A percentile compares a stretch with the other conserved stretches of the same genome.
Conservation (phyloP, 306 rosid species). For the Betula pendula region DNA sequence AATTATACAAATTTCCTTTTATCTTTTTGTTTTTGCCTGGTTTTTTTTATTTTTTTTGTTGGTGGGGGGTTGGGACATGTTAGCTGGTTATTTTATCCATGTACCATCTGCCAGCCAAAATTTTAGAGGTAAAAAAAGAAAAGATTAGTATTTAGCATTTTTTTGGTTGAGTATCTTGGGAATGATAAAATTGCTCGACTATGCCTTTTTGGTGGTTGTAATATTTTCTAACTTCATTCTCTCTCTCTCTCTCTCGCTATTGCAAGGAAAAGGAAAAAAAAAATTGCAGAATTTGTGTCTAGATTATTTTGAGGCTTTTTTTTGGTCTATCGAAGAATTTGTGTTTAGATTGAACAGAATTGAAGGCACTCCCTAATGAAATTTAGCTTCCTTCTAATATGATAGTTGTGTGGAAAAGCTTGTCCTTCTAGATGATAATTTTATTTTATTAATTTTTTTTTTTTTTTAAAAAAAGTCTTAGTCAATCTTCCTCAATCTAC, state of each 20-base stretch:
- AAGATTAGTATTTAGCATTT: background rate
- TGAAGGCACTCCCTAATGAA: background rate
- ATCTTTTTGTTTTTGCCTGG: background rate
- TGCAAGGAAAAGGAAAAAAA: no score
- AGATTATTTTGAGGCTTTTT: background rate
- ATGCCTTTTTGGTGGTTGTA: no score
- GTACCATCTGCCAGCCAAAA: background rate
- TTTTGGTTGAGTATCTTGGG: background rate
- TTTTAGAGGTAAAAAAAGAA: background rate
- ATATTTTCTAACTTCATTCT: no score
- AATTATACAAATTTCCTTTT: background rate
- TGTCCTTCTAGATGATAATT: background rate
- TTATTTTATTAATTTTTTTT: no score
- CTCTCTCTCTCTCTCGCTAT: no score
- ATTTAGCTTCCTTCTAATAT: background rate
- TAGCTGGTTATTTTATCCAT: background rate
- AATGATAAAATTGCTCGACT: background rate
- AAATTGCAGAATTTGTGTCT: no score
- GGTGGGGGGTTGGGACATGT: background rate
- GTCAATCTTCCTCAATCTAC: conserved; percentile 20
- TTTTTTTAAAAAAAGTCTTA: conserved; percentile 14
- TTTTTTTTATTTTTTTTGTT: background rate
- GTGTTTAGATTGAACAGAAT: background rate
- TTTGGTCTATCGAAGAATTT: background rate
- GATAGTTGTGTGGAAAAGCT: background rate